phyloP scores from a whole-genome alignment of 306 rosid genomes.

The Prunus kanzakura region DNA sequence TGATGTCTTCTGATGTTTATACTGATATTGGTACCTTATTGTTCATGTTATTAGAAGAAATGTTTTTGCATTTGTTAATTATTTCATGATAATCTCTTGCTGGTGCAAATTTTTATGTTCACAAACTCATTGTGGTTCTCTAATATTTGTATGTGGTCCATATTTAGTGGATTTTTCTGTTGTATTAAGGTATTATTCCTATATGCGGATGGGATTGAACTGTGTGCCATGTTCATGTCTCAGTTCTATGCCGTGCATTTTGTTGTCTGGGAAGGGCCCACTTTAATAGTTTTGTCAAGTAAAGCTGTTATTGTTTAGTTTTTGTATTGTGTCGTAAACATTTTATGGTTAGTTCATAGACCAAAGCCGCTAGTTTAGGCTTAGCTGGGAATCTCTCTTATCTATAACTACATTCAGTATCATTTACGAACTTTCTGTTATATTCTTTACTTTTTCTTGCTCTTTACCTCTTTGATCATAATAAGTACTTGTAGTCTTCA shows the following conservation, averaged over 20 bases:
- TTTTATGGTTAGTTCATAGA: constrained; percentile 3
- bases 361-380: neutral
- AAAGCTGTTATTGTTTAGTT: neutral
- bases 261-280: constrained; percentile 15
- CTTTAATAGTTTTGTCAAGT: constrained; percentile 12
- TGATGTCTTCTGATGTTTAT: neutral
- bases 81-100: neutral
- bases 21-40: neutral
- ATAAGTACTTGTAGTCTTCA: neutral
- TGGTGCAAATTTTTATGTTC: constrained; percentile 11
- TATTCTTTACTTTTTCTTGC: neutral
- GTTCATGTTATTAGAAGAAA: neutral
- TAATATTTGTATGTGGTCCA: constrained; percentile 15
- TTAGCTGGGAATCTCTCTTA: neutral
- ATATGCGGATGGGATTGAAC: constrained; percentile 3
- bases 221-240: constrained; percentile 16
- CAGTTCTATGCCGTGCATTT: constrained; percentile 3
- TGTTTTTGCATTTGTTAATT: neutral
- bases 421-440: neutral
- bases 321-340: neutral
- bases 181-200: constrained; percentile 4
- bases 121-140: neutral
- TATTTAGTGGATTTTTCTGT: constrained; percentile 21
- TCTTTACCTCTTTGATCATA: neutral
- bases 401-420: neutral